phyloP scores from a whole-genome alignment of 768 basidiomycete species.

The Boletales sp. region DNA sequence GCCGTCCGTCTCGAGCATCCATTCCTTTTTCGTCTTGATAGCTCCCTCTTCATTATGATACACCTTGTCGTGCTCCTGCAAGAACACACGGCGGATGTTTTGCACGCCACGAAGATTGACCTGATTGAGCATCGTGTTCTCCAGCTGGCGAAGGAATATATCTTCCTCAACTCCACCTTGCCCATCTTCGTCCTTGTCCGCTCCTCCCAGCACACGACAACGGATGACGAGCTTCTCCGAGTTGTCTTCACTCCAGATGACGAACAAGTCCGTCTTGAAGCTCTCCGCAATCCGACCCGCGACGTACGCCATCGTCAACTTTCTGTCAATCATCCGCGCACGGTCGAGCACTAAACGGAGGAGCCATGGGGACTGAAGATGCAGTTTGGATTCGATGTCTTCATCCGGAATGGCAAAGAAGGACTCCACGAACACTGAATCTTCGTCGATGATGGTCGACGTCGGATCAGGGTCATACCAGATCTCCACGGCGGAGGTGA shows the following conservation, averaged over 20 bases:
- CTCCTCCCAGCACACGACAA: conserved; percentile 84
- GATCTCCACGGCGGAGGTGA: conserved; percentile 94
- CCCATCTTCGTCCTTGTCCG: conserved; percentile 83
- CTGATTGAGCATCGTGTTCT: conserved; percentile 94
- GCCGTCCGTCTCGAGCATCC: conserved; percentile 97
- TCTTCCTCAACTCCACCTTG: conserved; percentile 82
- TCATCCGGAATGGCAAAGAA: conserved; percentile 99
- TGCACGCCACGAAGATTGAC: conserved; percentile 93
- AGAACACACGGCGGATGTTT: conserved; percentile 89
- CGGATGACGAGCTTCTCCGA: conserved; percentile 96
- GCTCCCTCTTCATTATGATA: conserved; percentile 60
- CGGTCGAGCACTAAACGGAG: conserved; percentile 96
- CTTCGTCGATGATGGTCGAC: conserved; percentile 94
- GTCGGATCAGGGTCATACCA: conserved; percentile 95
- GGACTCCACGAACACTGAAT: conserved; percentile 91
- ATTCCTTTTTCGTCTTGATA: conserved; percentile 68
- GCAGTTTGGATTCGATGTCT: conserved; percentile 85
- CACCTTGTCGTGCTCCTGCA: conserved; percentile 83
- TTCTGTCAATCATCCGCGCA: conserved; percentile 96
- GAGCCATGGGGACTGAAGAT: conserved; percentile 94
- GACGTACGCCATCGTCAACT: conserved; percentile 92
- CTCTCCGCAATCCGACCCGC: conserved; percentile 90
- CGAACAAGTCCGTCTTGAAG: conserved; percentile 94
- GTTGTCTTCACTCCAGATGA: conserved; percentile 99
- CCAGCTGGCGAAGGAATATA: conserved; percentile 91